Conservation (phyloP, 176 grass and related monocot genomes). For the Bonia amplexicaulis region DNA sequence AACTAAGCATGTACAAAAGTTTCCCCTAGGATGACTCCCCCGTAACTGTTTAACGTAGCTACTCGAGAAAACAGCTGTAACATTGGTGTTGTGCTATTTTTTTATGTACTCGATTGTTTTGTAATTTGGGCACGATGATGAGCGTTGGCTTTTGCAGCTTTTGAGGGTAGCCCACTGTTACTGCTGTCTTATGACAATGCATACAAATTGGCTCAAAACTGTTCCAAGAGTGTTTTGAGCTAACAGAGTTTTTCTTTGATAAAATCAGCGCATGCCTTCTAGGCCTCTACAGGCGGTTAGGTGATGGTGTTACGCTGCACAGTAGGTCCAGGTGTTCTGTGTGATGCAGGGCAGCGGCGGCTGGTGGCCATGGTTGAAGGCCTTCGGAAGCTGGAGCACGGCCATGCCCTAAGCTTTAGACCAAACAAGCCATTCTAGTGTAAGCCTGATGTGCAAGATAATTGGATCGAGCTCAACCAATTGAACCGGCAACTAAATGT, state of each 20-base stretch:
- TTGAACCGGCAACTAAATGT: too few species aligned
- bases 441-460: too few species aligned
- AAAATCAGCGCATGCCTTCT: not conserved
- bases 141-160: slow-evolving; percentile 8
- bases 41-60: not conserved
- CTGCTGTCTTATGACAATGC: not conserved
- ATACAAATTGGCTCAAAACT: not conserved
- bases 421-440: too few species aligned
- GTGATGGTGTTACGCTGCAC: too few species aligned
- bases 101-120: not conserved
- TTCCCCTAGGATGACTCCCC: not conserved
- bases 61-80: not conserved
- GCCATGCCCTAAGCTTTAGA: too few species aligned
- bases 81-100: not conserved
- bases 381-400: too few species aligned
- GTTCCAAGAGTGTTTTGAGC: not conserved
- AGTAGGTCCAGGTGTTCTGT: too few species aligned
- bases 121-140: slow-evolving; percentile 7
- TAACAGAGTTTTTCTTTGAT: not conserved
- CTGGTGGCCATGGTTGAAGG: too few species aligned
- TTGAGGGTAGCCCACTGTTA: not conserved
- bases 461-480: too few species aligned
- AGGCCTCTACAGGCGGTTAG: too few species aligned
- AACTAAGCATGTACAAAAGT: not conserved
- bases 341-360: too few species aligned